phyloP scores from a whole-genome alignment of 768 basidiomycete species.

The Lentinula lateritia region DNA sequence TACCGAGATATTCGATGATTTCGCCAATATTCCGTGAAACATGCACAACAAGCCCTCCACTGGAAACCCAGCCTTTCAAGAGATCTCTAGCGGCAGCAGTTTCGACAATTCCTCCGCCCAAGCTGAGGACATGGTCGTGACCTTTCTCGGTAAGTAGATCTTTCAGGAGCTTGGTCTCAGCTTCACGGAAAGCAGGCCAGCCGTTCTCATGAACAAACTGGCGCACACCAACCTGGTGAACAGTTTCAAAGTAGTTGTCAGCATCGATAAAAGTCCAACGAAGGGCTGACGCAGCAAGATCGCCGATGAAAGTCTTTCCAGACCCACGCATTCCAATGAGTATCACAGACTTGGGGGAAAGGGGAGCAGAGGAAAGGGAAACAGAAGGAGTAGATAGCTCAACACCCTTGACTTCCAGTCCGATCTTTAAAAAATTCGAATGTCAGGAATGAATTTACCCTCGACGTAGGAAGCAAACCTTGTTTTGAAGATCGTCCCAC shows the following conservation, averaged over 20 bases:
- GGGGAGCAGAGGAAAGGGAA: constrained; percentile 37
- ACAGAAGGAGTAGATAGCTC: constrained; percentile 48
- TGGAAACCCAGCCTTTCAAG: constrained; percentile 58
- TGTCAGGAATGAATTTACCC: neutral
- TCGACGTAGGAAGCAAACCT: constrained; percentile 39
- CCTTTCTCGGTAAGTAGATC: constrained; percentile 58
- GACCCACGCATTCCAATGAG: constrained; percentile 96
- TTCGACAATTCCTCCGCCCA: constrained; percentile 95
- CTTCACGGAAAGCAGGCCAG: constrained; percentile 85
- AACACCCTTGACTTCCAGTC: constrained; percentile 80
- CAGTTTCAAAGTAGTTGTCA: constrained; percentile 68
- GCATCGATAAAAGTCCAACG: constrained; percentile 78
- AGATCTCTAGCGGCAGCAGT: constrained; percentile 67
- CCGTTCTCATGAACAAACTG: constrained; percentile 78
- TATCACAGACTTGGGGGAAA: constrained; percentile 46
- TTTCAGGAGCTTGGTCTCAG: constrained; percentile 65
- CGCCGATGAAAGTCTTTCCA: constrained; percentile 88
- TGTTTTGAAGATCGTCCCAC: constrained; percentile 98
- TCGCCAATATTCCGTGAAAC: constrained; percentile 77
- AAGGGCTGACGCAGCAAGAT: constrained; percentile 67
- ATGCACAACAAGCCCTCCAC: constrained; percentile 74
- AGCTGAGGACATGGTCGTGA: constrained; percentile 71
- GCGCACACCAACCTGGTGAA: constrained; percentile 56
- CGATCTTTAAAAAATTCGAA: constrained; percentile 52
- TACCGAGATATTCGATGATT: constrained; percentile 71